phyloP scores from a whole-genome alignment of 805 yeast species.

The Pichia nakasei region DNA sequence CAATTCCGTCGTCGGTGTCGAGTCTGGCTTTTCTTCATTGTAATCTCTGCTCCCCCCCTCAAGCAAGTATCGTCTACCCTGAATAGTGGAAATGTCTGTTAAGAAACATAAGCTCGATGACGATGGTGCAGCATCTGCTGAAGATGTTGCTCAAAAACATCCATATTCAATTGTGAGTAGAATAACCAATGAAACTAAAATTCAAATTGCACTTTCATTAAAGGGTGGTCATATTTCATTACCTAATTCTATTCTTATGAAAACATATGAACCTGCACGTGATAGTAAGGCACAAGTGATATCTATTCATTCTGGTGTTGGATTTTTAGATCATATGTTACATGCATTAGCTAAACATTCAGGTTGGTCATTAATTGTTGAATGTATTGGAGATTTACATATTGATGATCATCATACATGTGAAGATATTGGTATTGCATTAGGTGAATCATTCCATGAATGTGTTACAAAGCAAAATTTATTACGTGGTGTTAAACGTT shows the following conservation, averaged over 20 bases:
- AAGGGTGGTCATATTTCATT: constrained; percentile 78
- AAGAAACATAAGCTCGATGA: constrained; percentile 10
- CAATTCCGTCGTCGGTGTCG: no score
- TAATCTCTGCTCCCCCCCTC: no score
- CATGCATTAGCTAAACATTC: constrained; percentile 95
- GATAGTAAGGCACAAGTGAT: constrained; percentile 64
- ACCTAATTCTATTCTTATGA: constrained; percentile 46
- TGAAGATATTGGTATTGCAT: constrained; percentile 90
- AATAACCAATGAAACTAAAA: constrained; percentile 87
- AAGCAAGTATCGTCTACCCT: no score
- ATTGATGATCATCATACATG: constrained; percentile 97
- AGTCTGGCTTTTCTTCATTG: no score
- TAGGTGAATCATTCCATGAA: constrained; percentile 81
- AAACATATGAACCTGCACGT: constrained; percentile 12
- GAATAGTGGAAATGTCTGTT: neutral
- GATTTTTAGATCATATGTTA: constrained; percentile 94
- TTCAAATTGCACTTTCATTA: constrained; percentile 72
- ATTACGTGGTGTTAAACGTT: constrained; percentile 83
- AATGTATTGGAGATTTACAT: constrained; percentile 88
- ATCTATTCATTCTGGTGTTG: constrained; percentile 82
- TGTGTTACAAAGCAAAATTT: constrained; percentile 61
- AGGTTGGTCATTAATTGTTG: constrained; percentile 88
- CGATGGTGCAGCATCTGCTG: constrained; percentile 2
- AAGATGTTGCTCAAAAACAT: constrained; percentile 12
- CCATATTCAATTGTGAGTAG: constrained; percentile 44